These are phyloP conservation scores for Ceratocystiopsis brevicomis DNA, from an alignment of 2,329 filamentous ascomycete species.

Conservation along the genomic window DNA sequence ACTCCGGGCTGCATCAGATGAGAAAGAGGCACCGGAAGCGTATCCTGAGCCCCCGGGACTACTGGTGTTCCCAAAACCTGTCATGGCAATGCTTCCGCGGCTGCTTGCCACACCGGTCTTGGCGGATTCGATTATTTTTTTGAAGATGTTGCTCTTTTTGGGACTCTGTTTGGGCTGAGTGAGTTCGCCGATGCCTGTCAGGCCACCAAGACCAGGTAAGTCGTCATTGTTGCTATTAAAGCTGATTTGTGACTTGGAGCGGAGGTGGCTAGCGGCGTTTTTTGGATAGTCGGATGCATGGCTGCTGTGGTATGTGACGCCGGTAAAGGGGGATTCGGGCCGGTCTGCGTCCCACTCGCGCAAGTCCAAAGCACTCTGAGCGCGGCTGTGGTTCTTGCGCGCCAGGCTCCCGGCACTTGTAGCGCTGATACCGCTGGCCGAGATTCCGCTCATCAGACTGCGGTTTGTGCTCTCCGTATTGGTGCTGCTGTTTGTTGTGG, in stretches of 20 bases:
- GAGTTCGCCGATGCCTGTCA: conserved; percentile 59
- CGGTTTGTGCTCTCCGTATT: conserved; percentile 57
- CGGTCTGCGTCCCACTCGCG: conserved; percentile 36
- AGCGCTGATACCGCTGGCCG: conserved; percentile 77
- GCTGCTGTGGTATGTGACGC: conserved; percentile 80
- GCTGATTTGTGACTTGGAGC: conserved; percentile 47
- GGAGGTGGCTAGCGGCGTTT: conserved; percentile 10
- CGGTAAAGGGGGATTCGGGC: conserved; percentile 48
- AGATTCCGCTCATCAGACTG: conserved; percentile 85
- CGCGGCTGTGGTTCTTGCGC: conserved; percentile 41
- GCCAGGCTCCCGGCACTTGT: conserved; percentile 91
- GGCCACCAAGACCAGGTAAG: conserved; percentile 17
- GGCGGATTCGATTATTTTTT: conserved; percentile 82
- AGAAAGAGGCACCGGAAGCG: not conserved
- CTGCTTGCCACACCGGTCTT: conserved; percentile 87
- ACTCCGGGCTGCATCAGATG: too few species aligned
- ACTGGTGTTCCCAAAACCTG: conserved; percentile 23
- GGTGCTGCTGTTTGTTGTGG: conserved; percentile 46
- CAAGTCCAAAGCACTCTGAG: conserved; percentile 46
- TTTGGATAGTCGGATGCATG: conserved; percentile 40
- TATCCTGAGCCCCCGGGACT: conserved; percentile 10
- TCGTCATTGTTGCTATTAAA: conserved; percentile 35
- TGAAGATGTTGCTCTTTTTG: conserved; percentile 76
- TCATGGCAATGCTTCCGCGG: conserved; percentile 60
- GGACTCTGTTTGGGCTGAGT: conserved; percentile 50